Base-by-base conservation (phyloP, 257 asterid genomes). In the Prunella vulgaris region DNA sequence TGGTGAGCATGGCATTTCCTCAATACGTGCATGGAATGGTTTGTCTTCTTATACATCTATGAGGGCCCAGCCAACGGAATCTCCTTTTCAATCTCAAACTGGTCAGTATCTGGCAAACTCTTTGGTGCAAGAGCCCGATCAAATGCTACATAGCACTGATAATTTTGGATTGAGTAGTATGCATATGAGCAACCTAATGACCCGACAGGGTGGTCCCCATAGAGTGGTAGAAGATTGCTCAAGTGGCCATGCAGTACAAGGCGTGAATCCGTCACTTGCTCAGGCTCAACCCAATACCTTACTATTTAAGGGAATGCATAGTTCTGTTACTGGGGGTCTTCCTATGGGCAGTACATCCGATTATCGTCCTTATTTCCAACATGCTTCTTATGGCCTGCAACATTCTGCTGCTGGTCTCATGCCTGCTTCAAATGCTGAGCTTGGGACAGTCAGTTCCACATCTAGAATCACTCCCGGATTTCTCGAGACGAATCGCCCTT, bases 31-130 rank as follows among this genome's bases (percentile, higher is more conserved):
- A 28, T 67, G 77, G 73, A 80, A 70, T 78, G 82, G 81, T 66
- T 73, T 69, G 61, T 68, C 82, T 64, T 62, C 88, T 67, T 75
- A 68, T 71, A 30, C 86, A 73, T 74, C 88, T 76, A 35, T 22
- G 17, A 66, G 80, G 69, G 76, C 76, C 64, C 82, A 78, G 49
- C 53, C 80, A 72, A 69, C 84, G 60, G 88, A 82, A 62, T 75
- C 71, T 52, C 77, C 79, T 59, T 56, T 57, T 73, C 75, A 60
- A 60, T 74, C 84, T 77, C 79, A 79, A 74, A 68, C 49, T 60
- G 78, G 80, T 75, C 86, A 74, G 77, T 80, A 71, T 76, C 89
- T 75, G 78, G 68, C 70, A 18, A 79, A 80, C 74, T 68, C 85
- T 64, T 52, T 76, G 62, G 65, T 48, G 10, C 79, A 10, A 44